Evolutionary conservation across 768 basidiomycete genomes (phyloP), one percentile per base, ranked within the genome.

Genomic region (Suillus subalutaceus): DNA sequence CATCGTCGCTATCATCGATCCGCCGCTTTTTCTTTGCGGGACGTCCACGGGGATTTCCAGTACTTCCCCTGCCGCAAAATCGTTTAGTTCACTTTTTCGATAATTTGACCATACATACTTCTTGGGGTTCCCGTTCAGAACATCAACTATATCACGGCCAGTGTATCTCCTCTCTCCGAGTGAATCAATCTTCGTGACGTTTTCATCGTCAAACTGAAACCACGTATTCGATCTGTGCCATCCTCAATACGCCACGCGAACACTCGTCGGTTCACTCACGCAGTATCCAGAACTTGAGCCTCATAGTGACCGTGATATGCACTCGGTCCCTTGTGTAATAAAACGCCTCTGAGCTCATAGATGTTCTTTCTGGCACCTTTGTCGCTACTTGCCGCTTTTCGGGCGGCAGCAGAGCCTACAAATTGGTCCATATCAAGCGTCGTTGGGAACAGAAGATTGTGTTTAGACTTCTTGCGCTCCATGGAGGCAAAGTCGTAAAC

Each of bases 141-240:
- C 67, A 64, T 80, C 74, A 26, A 67, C 71, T 0, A 71, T 57
- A 68, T 81, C 72, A 73, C 79, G 71, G 46, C 71, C 60, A 63
- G 67, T 70, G 48, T 73, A 70, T 58, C 73, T 72, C 64, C 84
- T 85, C 64, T 86, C 83, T 37, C 84, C 84, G 4, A 89, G 79
- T 35, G 81, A 78, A 59, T 85, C 80, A 64, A 90, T 86, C 70
- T 82, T 85, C 0, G 88, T 88, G 5, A 97, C 93, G 5, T 78
- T 77, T 74, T 98, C 97, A 73, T 99, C 97, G 71, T 97, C 96
- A 78, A 94, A 99, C 67, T 91, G 88, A 73, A 89, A 96, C 96
- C 97, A 99, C 20, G 89, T 83, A 48, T 83, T 76, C 58, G 83
- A 83, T 61, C 92, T 94, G 66, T 43, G 38, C 53, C 55, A 58